These are phyloP conservation scores for Apophysomyces sp. DNA, from an alignment of 371 early-diverging fungal genomes.

Conservation along the genomic window DNA sequence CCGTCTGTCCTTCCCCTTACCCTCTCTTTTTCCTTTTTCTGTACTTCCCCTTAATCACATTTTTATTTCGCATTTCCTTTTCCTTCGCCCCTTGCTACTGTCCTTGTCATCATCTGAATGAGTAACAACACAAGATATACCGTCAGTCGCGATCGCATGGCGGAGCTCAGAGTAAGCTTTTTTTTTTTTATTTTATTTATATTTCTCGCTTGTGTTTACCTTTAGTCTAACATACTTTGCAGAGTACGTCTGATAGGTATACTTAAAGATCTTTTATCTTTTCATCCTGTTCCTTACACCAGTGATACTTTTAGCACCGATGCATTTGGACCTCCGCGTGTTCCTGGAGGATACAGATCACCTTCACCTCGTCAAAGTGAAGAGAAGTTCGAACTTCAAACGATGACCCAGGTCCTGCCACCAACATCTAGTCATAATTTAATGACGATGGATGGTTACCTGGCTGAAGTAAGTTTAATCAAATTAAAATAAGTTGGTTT, in stretches of 20 bases:
- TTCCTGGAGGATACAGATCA: conserved; percentile 17
- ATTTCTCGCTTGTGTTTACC: neutral
- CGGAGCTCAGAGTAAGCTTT: conserved; percentile 16
- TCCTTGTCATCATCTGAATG: conserved; percentile 2
- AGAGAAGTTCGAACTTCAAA: conserved; percentile 3
- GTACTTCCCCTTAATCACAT: neutral
- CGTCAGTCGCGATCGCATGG: conserved; percentile 20
- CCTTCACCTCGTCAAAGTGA: neutral
- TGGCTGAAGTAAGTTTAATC: conserved; percentile 9
- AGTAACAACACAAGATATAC: conserved; percentile 9
- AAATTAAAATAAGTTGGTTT: neutral
- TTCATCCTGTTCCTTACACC: neutral
- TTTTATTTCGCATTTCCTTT: neutral
- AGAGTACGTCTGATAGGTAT: neutral
- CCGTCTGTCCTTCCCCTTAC: neutral
- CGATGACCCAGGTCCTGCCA: conserved; percentile 1
- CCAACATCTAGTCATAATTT: neutral
- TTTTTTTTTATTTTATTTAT: neutral
- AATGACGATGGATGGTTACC: conserved; percentile 22
- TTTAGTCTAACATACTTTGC: neutral
- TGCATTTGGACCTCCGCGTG: conserved; percentile 31
- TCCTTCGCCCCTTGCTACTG: neutral
- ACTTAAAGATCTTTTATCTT: neutral
- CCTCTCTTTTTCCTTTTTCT: neutral
- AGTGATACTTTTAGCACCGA: conserved; percentile 18